Evolutionary conservation across 1,284 basidiomycete genomes (phyloP), one percentile per base, ranked within the genome.

Genomic region (Fomitopsis palustris): DNA sequence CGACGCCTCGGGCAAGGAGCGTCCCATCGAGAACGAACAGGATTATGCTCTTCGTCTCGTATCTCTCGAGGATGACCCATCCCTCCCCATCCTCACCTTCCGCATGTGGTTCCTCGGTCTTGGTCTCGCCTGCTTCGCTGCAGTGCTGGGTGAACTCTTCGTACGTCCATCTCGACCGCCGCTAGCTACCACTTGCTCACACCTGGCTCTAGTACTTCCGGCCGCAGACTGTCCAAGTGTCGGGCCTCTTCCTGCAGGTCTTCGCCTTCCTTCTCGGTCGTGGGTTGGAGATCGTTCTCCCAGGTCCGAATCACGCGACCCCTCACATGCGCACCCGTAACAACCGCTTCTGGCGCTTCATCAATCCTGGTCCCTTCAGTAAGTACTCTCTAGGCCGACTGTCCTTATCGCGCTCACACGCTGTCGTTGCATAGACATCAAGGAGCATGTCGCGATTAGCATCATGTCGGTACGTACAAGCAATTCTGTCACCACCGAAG

Each of bases 401-500:
- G 19, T 4, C 19, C 27, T 42, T 16, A 2, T 43, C 31, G 16
- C 16, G 21, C 29, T 25, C 31, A 45, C 12, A 16, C 33, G 10
- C 10, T n/a, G n/a, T 37, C 19, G 21, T 8, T 3, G 14, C 33
- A 14, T 54, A 81, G 80, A 85, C 67, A 75, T 84, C 68, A 83
- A 83, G 73, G 84, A 87, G 66, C 83, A 86, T 67, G 81, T 82
- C 38, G 79, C 82, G 4, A 81, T 84, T 61, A 81, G 79, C n/a
- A 84, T 86, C 62, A 82, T 86, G 71, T 65, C 64, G 54, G 67
- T 47, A 1, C 27, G 45, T 47, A 2, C 6, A 3, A 10, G 17
- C 23, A 8, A n/a, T 5, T 25, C 19, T 5, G 5, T 19, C 21
- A 2, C 12, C 12, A 14, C 16, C 25, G 1, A n/a, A 4, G 45